Evolutionary conservation across 176 grass and related monocot species (phyloP).

Genomic region (Neostapfia colusana): DNA sequence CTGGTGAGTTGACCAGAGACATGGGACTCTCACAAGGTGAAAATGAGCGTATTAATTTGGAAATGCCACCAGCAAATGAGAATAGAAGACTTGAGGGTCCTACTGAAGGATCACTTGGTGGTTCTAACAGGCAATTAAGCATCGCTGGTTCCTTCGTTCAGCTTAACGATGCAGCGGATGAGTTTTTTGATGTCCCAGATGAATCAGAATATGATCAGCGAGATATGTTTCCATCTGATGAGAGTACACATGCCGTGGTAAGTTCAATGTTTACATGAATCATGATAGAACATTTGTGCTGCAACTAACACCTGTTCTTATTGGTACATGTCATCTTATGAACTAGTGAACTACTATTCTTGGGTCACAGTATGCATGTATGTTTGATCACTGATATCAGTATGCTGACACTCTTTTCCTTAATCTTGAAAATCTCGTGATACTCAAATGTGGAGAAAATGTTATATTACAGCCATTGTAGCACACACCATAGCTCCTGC

Average conservation of each 20-base stretch:
- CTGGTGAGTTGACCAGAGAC: constrained; percentile 64
- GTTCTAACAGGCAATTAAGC: constrained; percentile 55
- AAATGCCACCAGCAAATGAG: constrained; percentile 49
- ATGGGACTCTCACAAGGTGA: constrained; percentile 50
- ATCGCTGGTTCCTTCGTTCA: constrained; percentile 67
- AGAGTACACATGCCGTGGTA: constrained; percentile 57
- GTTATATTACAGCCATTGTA: neutral
- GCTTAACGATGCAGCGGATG: constrained; percentile 75
- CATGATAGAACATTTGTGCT: constrained; percentile 25
- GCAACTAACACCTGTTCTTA: constrained; percentile 7
- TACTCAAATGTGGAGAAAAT: constrained; percentile 7
- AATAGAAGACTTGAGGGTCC: constrained; percentile 48
- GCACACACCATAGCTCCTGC: neutral
- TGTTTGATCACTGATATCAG: constrained; percentile 3
- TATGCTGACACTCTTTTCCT: neutral
- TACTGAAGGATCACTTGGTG: constrained; percentile 46
- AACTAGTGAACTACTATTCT: constrained; percentile 29
- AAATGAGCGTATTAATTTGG: constrained; percentile 55
- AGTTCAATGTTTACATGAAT: constrained; percentile 32
- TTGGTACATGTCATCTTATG: constrained; percentile 24
- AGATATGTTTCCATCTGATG: constrained; percentile 77
- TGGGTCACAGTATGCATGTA: constrained; percentile 1
- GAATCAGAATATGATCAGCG: constrained; percentile 85
- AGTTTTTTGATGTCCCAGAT: constrained; percentile 96
- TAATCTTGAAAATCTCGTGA: neutral